Evolutionary conservation across 23 red algal species (phyloP).

Genomic region (Agarophyton chilense): DNA sequence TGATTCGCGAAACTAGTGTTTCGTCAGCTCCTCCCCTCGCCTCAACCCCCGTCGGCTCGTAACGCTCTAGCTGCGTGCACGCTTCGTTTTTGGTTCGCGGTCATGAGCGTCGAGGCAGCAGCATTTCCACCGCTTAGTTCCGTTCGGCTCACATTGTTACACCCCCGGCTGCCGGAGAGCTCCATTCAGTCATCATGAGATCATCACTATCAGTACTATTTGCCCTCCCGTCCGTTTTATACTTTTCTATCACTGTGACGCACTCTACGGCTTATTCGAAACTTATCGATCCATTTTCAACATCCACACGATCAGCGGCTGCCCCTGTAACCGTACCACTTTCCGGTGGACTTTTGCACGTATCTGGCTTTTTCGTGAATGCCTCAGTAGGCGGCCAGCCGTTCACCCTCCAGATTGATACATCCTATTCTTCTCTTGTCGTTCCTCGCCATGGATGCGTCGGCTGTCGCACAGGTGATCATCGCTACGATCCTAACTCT

Average conservation of each 20-base stretch:
- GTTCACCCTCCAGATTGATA: slow-evolving; percentile 52
- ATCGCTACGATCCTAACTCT: slow-evolving; percentile 45
- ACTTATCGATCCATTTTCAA: background rate
- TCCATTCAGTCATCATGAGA: background rate
- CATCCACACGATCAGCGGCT: background rate
- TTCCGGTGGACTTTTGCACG: slow-evolving; percentile 61
- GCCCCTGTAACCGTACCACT: slow-evolving; percentile 17
- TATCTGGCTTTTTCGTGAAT: slow-evolving; percentile 55
- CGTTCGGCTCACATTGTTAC: background rate
- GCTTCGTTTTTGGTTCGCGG: background rate
- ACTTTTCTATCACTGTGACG: background rate
- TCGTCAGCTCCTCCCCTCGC: background rate
- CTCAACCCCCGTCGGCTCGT: background rate
- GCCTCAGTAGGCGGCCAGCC: slow-evolving; percentile 64
- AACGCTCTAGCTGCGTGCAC: background rate
- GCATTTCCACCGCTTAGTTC: background rate
- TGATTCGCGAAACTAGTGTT: no score
- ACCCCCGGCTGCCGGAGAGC: background rate
- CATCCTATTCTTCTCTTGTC: slow-evolving; percentile 39
- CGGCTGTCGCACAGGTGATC: slow-evolving; percentile 53
- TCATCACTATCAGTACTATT: background rate
- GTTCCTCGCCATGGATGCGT: slow-evolving; percentile 53
- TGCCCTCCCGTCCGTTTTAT: background rate
- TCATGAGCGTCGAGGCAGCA: background rate
- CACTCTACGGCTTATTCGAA: background rate